phyloP scores from a whole-genome alignment of 805 yeast species.

The Vanderwaltozyma verrucispora region DNA sequence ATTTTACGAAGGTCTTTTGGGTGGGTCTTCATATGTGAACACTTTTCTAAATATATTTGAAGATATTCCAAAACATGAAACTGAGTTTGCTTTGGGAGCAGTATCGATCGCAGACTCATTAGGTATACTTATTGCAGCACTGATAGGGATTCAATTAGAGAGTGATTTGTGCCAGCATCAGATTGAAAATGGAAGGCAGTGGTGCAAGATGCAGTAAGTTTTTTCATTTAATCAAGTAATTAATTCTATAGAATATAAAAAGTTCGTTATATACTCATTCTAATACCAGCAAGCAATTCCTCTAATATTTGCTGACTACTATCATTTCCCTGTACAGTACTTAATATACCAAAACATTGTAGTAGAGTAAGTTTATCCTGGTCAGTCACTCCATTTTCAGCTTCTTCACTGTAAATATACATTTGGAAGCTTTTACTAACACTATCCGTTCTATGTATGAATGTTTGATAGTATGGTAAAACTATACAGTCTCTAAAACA shows the following conservation, averaged over 20 bases:
- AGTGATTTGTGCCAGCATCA: constrained; percentile 63
- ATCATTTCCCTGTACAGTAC: constrained; percentile 42
- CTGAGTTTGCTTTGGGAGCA: constrained; percentile 76
- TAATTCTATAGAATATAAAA: background rate
- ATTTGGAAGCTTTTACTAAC: constrained; percentile 25
- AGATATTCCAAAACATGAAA: constrained; percentile 30
- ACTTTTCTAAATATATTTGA: constrained; percentile 75
- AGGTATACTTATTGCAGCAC: constrained; percentile 77
- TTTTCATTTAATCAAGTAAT: background rate
- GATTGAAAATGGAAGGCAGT: constrained; percentile 59
- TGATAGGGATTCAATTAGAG: constrained; percentile 65
- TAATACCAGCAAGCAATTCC: constrained; percentile 32
- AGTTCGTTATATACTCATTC: constrained; percentile 24
- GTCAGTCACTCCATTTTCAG: constrained; percentile 34
- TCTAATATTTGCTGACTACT: constrained; percentile 52
- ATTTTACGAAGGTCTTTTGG: constrained; percentile 82
- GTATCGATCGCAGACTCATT: constrained; percentile 76
- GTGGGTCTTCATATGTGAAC: constrained; percentile 85
- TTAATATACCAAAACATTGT: constrained; percentile 54
- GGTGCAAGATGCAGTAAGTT: constrained; percentile 50
- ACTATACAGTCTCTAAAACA: constrained; percentile 44
- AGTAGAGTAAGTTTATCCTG: constrained; percentile 35
- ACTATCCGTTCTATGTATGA: constrained; percentile 26
- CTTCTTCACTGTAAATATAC: constrained; percentile 28
- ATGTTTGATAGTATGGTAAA: constrained; percentile 41